phyloP scores from a whole-genome alignment of 306 rosid genomes.

The Alnus rubra region DNA sequence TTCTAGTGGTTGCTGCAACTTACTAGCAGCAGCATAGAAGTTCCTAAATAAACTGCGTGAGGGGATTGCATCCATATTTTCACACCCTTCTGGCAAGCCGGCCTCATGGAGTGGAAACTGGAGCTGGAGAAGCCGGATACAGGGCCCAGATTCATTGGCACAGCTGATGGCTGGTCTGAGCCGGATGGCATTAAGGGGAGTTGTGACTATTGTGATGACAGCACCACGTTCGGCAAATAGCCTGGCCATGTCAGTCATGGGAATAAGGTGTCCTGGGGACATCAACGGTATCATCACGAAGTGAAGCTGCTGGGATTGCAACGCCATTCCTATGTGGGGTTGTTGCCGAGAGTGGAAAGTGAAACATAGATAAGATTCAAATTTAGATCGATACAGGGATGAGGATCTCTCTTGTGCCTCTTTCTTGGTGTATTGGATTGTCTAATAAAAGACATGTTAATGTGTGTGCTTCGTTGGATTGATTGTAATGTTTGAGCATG shows the following conservation, averaged over 20 bases:
- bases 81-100: conserved; percentile 28
- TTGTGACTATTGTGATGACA: conserved; percentile 32
- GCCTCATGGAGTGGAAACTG: conserved; percentile 23
- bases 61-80: conserved; percentile 21
- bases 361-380: too few species aligned
- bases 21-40: conserved; percentile 9
- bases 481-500: too few species aligned
- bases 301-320: conserved; percentile 19
- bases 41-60: conserved; percentile 8
- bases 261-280: conserved; percentile 36
- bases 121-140: conserved; percentile 16
- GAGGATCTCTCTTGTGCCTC: too few species aligned
- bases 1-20: conserved; percentile 28
- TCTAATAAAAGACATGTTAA: too few species aligned
- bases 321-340: background rate
- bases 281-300: conserved; percentile 34
- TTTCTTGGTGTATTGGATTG: too few species aligned
- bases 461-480: too few species aligned
- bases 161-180: conserved; percentile 6
- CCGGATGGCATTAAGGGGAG: conserved; percentile 26
- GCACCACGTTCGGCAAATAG: conserved; percentile 29
- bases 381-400: too few species aligned
- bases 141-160: conserved; percentile 1
- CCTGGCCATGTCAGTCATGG: conserved; percentile 37
- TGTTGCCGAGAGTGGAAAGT: too few species aligned